These are phyloP conservation scores for Lagenaria siceraria DNA, from an alignment of 306 rosid species.

Conservation along the genomic window DNA sequence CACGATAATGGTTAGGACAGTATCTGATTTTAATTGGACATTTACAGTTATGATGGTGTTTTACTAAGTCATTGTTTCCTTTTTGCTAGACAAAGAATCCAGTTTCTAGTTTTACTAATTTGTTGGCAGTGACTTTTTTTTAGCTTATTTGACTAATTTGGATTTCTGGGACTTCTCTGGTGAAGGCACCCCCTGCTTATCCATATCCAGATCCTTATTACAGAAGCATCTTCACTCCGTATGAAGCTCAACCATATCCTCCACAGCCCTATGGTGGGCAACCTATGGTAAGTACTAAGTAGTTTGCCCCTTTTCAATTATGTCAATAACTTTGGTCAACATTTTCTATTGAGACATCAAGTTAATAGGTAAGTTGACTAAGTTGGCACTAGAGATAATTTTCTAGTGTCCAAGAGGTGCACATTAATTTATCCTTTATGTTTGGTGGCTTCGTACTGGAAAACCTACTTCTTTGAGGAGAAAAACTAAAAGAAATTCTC, in stretches of 20 bases:
- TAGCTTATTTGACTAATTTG: conserved; percentile 15
- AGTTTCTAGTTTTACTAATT: background rate
- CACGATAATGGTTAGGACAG: background rate
- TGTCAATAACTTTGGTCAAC: background rate
- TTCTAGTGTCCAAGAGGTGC: background rate
- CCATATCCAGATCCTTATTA: conserved; percentile 95
- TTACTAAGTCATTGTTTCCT: background rate
- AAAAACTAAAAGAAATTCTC: background rate
- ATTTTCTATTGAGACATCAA: background rate
- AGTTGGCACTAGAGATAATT: background rate
- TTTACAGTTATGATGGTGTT: background rate
- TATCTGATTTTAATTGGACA: background rate
- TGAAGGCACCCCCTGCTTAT: conserved; percentile 69
- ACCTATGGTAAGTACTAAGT: conserved; percentile 67
- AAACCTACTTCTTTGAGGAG: background rate
- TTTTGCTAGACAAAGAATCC: background rate
- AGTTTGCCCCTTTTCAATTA: background rate
- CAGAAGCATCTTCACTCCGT: conserved; percentile 92
- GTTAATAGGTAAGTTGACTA: background rate
- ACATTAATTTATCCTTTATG: background rate
- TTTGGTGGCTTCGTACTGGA: background rate
- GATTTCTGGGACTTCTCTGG: conserved; percentile 7
- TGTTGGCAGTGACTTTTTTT: background rate
- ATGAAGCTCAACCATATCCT: conserved; percentile 67
- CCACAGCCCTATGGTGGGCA: conserved; percentile 79